Base-by-base conservation (phyloP, 2,329 filamentous ascomycete species). In the Tympanopsis confertula region DNA sequence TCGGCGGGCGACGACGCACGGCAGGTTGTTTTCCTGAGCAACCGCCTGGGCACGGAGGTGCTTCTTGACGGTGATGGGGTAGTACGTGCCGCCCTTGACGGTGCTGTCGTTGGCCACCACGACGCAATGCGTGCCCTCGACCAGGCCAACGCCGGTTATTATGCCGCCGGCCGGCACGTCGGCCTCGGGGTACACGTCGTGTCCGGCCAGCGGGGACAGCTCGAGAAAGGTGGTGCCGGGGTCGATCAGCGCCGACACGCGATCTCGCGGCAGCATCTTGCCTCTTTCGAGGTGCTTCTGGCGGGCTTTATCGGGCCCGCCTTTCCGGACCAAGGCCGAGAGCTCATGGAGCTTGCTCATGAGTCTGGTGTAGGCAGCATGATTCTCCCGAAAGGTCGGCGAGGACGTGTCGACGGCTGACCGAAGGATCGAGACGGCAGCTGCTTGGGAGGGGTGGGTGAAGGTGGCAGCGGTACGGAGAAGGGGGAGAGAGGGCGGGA, bases 21-120 rank as follows among this genome's bases (percentile, higher is more conserved):
- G 75, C 29, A 80, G 58, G 33, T 73, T 80, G 58, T 96, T 96
- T 57, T 96, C 86, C 46, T 85, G 76, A 0, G 89, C 89, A 45
- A 96, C 83, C 19, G 83, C 79, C 59, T 98, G 91, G 4, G 89
- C 89, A 44, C 89, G 77, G 13, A 96, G 68, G 58, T 96, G 91
- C 68, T 98, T 98, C 67, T 95, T 95, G 41, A 96, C 86, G 0
- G 89, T 98, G 49, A 96, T 86, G 2, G 89, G 89, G 54, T 89
- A 96, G 62, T 98, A 98, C 2, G 89, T 94, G 18, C 89, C 89
- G 38, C 89, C 89, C 63, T 96, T 98, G 52, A 96, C 89, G 14
- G 89, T 95, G 63, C 86, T 93, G 56, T 95, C 89, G 56, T 96
- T 95, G 41, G 87, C 88, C 36, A 95, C 84, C 49, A 96, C 84